Evolutionary conservation across 2,329 filamentous ascomycete genomes (phyloP).

Genomic region (Sodiomyces alkalinus): DNA sequence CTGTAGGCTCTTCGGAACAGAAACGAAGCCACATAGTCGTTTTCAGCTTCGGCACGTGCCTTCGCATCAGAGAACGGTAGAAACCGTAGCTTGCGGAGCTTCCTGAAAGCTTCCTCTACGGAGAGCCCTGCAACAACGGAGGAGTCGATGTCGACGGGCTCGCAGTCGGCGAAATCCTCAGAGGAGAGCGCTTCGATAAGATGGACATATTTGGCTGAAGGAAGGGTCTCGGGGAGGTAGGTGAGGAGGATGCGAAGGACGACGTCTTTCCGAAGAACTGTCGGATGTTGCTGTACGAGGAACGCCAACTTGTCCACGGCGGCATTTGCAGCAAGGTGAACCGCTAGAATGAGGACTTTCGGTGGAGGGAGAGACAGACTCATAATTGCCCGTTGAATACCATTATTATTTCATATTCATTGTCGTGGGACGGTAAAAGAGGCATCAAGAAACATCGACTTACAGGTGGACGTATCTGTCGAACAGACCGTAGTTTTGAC

Average conservation of each 20-base stretch:
- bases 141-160: slow-evolving; percentile 34
- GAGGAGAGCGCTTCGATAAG: slow-evolving; percentile 43
- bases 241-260: slow-evolving; percentile 60
- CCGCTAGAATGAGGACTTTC: slow-evolving; percentile 59
- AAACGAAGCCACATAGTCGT: slow-evolving; percentile 47
- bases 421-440: too few relatives aligned
- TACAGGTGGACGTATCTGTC: too few relatives aligned
- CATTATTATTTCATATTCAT: too few relatives aligned
- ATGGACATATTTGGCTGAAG: slow-evolving; percentile 44
- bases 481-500: too few relatives aligned
- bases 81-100: slow-evolving; percentile 47
- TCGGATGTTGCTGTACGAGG: slow-evolving; percentile 39
- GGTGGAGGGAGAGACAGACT: slow-evolving; percentile 39
- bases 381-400: too few relatives aligned
- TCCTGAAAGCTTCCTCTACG: slow-evolving; percentile 48
- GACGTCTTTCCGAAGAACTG: slow-evolving; percentile 47
- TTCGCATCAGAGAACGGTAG: slow-evolving; percentile 38
- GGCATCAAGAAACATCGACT: too few relatives aligned
- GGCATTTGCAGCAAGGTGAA: slow-evolving; percentile 50
- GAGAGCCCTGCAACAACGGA: slow-evolving; percentile 41
- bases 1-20: slow-evolving; percentile 51
- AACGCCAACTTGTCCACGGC: slow-evolving; percentile 47
- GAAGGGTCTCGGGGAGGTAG: slow-evolving; percentile 57
- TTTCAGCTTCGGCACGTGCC: slow-evolving; percentile 27
- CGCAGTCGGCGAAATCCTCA: slow-evolving; percentile 24